Conservation (phyloP, 805 yeast species). For the Sugiyamaella americana region DNA sequence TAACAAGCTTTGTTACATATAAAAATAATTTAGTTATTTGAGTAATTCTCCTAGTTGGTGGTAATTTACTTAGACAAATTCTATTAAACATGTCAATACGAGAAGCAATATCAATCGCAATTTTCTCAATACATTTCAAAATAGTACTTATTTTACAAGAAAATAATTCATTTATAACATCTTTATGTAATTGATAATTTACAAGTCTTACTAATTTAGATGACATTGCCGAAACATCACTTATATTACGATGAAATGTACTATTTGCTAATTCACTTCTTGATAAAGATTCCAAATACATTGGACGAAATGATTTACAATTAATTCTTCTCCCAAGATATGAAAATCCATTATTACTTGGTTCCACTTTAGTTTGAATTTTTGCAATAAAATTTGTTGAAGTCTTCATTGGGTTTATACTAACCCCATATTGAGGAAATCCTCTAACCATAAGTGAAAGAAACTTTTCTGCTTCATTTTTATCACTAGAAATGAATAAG, state of each 20-base stretch:
- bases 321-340: conserved; percentile 16
- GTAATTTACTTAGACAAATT: too few species aligned
- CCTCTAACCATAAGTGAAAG: conserved; percentile 32
- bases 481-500: conserved; percentile 51
- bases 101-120: too few species aligned
- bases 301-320: conserved; percentile 21
- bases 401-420: conserved; percentile 39
- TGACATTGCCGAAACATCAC: too few species aligned
- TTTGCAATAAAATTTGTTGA: conserved; percentile 22
- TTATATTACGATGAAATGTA: neutral
- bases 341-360: conserved; percentile 10
- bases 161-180: too few species aligned
- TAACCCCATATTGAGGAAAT: conserved; percentile 39
- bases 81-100: too few species aligned
- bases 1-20: too few species aligned
- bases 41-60: too few species aligned
- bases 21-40: too few species aligned
- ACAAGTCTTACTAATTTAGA: too few species aligned
- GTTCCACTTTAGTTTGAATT: neutral
- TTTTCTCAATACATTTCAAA: too few species aligned
- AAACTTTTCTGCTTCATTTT: conserved; percentile 30
- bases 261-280: neutral
- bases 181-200: too few species aligned
- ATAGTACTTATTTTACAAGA: too few species aligned
- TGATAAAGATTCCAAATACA: neutral